Base-by-base conservation (phyloP, 805 yeast genomes). In the Priceomyces fermenticarens region DNA sequence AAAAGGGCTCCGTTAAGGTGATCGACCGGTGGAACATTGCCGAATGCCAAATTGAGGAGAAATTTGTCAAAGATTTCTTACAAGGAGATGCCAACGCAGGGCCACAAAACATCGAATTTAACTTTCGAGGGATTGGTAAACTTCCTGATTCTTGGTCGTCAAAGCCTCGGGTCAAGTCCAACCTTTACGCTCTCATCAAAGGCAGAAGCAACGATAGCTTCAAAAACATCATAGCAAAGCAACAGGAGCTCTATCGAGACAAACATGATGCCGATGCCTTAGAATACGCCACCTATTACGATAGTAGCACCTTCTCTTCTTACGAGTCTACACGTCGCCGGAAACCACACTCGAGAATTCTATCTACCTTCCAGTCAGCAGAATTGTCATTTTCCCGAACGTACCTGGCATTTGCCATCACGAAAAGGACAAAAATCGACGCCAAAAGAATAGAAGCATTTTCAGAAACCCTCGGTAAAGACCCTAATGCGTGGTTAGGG, bases 1-100 rank as follows among this genome's bases (percentile, higher is more conserved):
- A 28, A 40, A 42, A 43, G 3, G 35, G 60, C 11, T 59, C 59
- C 1, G 54, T 63, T 1, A 32, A 38, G 4, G 47, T 53, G 2
- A 57, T 66, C 14, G 55, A 65, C 44, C 43, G 72, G 37, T 68
- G 73, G 73, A 49, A 51, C 11, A 41, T 63, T 12, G 45, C 46
- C 1, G 60, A 58, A 4, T 64, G 71, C 40, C 43, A 53, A n/a
- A 37, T 48, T 2, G 73, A 67, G 40, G 44, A 49, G 13, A 42
- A 53, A 7, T 49, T 57, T 32, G 58, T 35, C 6, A 8, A 7
- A 5, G 16, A 17, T 8, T 35, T 20, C 16, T 6, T 62, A 2
- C 41, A 42, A 10, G 10, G 23, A 32, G 27, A 30, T 12, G 7
- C 10, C 11, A 10, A n/a, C 9, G 15, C 6, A 4, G 29, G 23